A percentile compares a stretch with the other conserved stretches of the same genome.
These are phyloP conservation scores for Backusella mclennaniae DNA, from an alignment of 192 early-diverging fungal genomes.

Conservation along the genomic window DNA sequence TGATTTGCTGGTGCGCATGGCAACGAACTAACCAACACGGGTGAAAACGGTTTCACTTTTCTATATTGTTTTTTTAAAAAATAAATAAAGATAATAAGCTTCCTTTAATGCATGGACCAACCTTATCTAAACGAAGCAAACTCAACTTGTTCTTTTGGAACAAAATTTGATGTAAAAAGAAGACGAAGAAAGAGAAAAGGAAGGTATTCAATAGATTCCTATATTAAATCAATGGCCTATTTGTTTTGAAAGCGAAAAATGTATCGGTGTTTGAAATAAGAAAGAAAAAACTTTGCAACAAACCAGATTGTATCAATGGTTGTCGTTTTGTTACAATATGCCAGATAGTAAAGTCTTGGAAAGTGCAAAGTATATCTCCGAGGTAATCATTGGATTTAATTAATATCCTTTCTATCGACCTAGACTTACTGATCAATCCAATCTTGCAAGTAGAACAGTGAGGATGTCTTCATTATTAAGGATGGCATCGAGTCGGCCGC, in stretches of 20 bases:
- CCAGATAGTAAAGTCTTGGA: constrained; percentile 35
- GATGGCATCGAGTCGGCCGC: constrained; percentile 52
- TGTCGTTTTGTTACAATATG: neutral
- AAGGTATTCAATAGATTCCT: neutral
- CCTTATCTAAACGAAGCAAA: neutral
- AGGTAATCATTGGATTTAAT: constrained; percentile 26
- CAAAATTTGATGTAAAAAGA: neutral
- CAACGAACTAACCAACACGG: neutral
- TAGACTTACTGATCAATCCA: neutral
- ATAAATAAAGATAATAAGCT: neutral
- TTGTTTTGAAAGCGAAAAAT: neutral
- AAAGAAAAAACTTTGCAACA: neutral
- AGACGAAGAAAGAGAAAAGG: neutral
- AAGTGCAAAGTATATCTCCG: constrained; percentile 52
- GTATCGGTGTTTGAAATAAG: neutral
- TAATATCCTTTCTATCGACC: neutral
- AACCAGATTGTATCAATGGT: neutral
- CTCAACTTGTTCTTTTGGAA: neutral
- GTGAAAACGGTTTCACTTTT: neutral
- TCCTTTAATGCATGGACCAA: neutral
- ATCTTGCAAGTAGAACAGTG: constrained; percentile 45
- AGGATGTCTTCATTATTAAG: constrained; percentile 59
- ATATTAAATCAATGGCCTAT: neutral
- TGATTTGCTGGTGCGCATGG: neutral
- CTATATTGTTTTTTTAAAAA: neutral